phyloP scores from a whole-genome alignment of 371 early-diverging fungal genomes.

The Capillidium rhysosporum region DNA sequence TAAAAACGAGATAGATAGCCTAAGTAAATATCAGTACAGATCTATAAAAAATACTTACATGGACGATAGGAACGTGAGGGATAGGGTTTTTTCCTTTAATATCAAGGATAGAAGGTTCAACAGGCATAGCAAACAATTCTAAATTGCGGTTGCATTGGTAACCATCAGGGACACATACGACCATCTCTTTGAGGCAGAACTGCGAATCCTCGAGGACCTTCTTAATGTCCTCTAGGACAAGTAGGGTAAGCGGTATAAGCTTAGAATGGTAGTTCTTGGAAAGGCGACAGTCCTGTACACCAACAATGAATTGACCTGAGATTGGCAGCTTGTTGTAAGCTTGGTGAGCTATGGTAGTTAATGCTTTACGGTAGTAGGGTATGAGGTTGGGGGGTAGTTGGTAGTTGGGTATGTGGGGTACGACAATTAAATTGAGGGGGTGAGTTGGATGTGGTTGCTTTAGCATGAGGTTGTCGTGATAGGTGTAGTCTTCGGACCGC shows the following conservation, averaged over 20 bases:
- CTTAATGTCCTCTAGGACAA: constrained; percentile 54
- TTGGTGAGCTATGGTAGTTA: constrained; percentile 33
- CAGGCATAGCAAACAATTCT: constrained; percentile 12
- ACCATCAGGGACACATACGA: constrained; percentile 65
- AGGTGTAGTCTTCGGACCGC: constrained; percentile 38
- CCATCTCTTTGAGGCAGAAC: constrained; percentile 55
- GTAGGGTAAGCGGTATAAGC: constrained; percentile 52
- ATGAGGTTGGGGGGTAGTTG: constrained; percentile 20
- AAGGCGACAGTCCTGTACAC: constrained; percentile 47
- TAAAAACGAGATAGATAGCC: constrained; percentile 22
- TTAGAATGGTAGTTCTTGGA: constrained; percentile 14
- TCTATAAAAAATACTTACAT: constrained; percentile 13
- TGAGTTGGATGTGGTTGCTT: constrained; percentile 15
- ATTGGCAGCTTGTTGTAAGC: constrained; percentile 27
- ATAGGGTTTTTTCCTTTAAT: constrained; percentile 7
- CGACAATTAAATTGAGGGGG: constrained; percentile 30
- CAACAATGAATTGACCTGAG: constrained; percentile 44
- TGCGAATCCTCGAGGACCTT: constrained; percentile 12
- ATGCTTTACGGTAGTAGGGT: constrained; percentile 28
- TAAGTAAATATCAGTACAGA: background rate
- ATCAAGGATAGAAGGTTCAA: constrained; percentile 11
- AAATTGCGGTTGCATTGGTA: constrained; percentile 40
- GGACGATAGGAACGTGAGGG: constrained; percentile 18
- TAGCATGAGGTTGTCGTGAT: constrained; percentile 37
- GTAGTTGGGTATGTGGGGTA: constrained; percentile 33